Conservation (phyloP, 1,139 yeast species). For the Sugiyamaella paludigena region DNA sequence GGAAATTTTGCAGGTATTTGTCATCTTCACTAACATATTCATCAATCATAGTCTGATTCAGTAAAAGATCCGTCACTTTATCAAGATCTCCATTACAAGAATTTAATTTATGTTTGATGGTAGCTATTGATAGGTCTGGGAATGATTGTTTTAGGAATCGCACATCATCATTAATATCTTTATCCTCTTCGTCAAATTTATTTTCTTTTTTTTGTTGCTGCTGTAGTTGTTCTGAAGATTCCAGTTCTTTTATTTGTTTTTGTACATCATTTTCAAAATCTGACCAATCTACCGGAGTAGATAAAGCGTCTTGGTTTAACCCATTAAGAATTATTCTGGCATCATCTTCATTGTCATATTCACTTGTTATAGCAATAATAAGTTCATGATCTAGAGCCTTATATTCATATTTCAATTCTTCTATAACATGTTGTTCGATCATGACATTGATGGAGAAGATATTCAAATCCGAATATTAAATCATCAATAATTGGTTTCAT, state of each 20-base stretch:
- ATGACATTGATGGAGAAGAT: neutral
- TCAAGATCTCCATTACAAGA: constrained; percentile 24
- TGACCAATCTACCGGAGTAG: constrained; percentile 13
- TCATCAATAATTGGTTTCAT: too few relatives aligned
- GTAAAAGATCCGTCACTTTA: constrained; percentile 27
- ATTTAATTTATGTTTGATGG: constrained; percentile 20
- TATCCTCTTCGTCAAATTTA: constrained; percentile 4
- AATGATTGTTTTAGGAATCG: constrained; percentile 26
- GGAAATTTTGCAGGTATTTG: constrained; percentile 2
- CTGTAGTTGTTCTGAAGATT: neutral
- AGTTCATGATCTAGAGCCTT: constrained; percentile 11
- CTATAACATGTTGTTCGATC: constrained; percentile 7
- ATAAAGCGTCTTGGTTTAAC: constrained; percentile 11
- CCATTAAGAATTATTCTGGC: constrained; percentile 7
- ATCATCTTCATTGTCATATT: constrained; percentile 6
- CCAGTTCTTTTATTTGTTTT: neutral
- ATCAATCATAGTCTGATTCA: constrained; percentile 25
- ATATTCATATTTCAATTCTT: constrained; percentile 6
- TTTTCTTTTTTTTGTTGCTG: neutral
- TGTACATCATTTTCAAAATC: constrained; percentile 5
- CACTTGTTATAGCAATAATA: constrained; percentile 7
- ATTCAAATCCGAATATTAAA: too few relatives aligned
- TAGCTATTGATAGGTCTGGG: constrained; percentile 24
- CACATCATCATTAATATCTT: constrained; percentile 12
- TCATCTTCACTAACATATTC: constrained; percentile 18